phyloP scores from a whole-genome alignment of 164 flowering plant genomes.

The Stephania cephalantha region DNA sequence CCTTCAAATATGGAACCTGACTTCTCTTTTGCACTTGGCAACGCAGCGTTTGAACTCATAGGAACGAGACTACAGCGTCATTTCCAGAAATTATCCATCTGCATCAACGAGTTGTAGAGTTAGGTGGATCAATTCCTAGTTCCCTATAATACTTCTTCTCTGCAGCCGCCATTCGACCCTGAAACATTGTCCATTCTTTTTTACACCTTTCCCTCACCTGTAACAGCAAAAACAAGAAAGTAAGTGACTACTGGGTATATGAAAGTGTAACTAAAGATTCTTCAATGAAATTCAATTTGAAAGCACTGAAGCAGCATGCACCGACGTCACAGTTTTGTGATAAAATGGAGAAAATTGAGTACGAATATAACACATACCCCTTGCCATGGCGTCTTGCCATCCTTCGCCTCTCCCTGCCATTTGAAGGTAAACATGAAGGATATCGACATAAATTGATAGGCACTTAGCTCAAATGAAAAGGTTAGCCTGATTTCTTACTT shows the following conservation, averaged over 20 bases:
- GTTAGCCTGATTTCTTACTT: conserved; percentile 39
- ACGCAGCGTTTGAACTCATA: neutral
- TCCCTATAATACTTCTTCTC: conserved; percentile 50
- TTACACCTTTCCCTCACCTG: conserved; percentile 88
- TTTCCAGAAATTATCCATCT: neutral
- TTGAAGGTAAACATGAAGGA: neutral
- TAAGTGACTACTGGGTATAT: neutral
- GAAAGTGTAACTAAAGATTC: neutral
- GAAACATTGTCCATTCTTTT: conserved; percentile 78
- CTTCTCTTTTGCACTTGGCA: neutral
- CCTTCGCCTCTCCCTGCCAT: conserved; percentile 48
- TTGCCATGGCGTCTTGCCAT: conserved; percentile 72
- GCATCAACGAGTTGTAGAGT: conserved; percentile 28
- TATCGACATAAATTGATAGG: neutral
- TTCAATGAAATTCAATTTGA: neutral
- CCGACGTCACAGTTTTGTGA: neutral
- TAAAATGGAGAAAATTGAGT: neutral
- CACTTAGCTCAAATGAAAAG: neutral
- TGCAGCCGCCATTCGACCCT: conserved; percentile 50
- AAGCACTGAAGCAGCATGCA: neutral
- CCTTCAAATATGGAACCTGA: neutral
- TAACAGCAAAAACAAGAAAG: neutral
- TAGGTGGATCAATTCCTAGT: conserved; percentile 39
- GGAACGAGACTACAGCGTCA: neutral
- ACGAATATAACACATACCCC: conserved; percentile 41